Conservation (phyloP, 345 rosid species). For the Gossypium australe region DNA sequence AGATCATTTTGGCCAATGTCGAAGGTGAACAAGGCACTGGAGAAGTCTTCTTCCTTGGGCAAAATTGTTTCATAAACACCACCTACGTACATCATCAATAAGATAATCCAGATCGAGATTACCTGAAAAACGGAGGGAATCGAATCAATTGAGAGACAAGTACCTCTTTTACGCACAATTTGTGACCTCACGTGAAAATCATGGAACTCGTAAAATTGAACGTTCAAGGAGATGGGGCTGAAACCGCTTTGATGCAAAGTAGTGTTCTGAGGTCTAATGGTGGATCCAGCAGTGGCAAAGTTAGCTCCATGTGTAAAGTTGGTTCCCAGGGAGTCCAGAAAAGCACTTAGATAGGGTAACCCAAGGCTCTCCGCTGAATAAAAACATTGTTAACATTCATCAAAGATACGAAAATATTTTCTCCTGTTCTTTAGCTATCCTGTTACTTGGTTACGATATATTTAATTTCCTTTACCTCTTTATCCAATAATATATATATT, state of each 20-base stretch:
- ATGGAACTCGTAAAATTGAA: constrained; percentile 1
- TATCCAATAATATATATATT: too few species aligned
- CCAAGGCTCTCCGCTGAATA: constrained; percentile 52
- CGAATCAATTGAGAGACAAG: not conserved
- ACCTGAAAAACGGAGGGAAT: not conserved
- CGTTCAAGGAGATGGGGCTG: constrained; percentile 60
- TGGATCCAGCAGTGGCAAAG: constrained; percentile 89
- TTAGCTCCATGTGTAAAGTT: constrained; percentile 86
- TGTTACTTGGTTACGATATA: too few species aligned
- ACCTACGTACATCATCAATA: not conserved
- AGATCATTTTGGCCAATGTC: constrained; percentile 80
- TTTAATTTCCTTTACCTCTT: too few species aligned
- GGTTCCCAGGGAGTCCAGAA: constrained; percentile 72
- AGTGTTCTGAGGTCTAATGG: constrained; percentile 66
- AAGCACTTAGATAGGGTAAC: constrained; percentile 65
- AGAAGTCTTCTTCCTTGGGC: constrained; percentile 43
- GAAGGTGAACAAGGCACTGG: constrained; percentile 52
- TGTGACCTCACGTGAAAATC: constrained; percentile 6
- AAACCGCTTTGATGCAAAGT: constrained; percentile 67
- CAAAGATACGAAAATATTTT: not conserved
- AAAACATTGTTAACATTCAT: not conserved
- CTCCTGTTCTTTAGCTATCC: too few species aligned
- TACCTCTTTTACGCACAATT: constrained; percentile 4
- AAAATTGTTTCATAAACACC: constrained; percentile 36
- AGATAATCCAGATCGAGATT: not conserved